Evolutionary conservation across 2,329 filamentous ascomycete species (phyloP), one percentile per base, ranked within the genome.

Genomic region (Trichoderma asperellum): DNA sequence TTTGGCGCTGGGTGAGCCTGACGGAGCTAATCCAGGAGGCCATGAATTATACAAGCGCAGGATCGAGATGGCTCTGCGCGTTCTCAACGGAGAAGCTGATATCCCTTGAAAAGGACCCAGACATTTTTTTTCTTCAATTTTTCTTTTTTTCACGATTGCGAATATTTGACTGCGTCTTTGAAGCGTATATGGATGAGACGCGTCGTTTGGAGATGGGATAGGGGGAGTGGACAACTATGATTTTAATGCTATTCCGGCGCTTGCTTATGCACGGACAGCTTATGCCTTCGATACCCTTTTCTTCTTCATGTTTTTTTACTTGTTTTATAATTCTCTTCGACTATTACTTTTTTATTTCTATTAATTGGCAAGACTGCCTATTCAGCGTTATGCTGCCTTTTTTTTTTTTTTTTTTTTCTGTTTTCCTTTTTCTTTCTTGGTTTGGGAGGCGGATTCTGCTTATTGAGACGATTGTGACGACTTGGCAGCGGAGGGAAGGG

Each of bases 41-140:
- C 84, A 89, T 69, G 83, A 90, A 67, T 83, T 90, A 70, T 89
- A 92, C 78, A 84, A 93, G 70, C 83, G 91, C 72, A 85, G 91
- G 73, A 85, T 97, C 62, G 92, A 96, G 73, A 87, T 89, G 64
- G 94, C 93, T 5, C 88, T 89, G 70, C 85, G 87, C 64, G 86
- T 92, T 4, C 82, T 97, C 35, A 92, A 95, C 73, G 92, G 92
- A 5, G 85, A 69, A 16, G 34, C 68, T 64, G 67, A 72, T 68
- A 32, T 32, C 43, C 32, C 59, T 24, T 69, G 65, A 70, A 34
- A 27, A 8, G 21, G 52, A 14, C 1, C 14, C 14, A 21, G 7
- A 6, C 18, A 35, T 49, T 57, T 18, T 11, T 27, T 10, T 56
- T 56, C 37, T 4, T 16, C 10, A 18, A 27, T 40, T 27, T 62